A percentile compares a stretch with the other conserved stretches of the same genome.
These are phyloP conservation scores for Phytophthora kernoviae DNA, from an alignment of 352 stramenopile species.

Conservation along the genomic window DNA sequence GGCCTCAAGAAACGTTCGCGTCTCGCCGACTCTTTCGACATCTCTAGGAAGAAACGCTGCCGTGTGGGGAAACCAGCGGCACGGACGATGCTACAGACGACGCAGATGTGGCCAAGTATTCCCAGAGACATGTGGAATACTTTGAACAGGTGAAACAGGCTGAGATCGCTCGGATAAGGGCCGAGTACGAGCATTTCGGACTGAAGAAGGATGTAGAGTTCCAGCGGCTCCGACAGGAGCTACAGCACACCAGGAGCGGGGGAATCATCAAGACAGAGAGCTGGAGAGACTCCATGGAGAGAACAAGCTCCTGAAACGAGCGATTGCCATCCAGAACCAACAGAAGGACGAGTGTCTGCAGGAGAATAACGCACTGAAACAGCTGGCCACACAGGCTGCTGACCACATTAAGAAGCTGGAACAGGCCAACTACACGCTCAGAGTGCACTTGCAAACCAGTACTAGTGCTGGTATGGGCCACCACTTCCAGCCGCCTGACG, in stretches of 20 bases:
- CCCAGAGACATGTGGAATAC: slow-evolving; percentile 87
- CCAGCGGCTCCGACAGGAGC: slow-evolving; percentile 63
- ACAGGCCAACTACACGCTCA: slow-evolving; percentile 87
- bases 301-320: slow-evolving; percentile 86
- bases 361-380: slow-evolving; percentile 78
- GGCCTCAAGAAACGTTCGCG: slow-evolving; percentile 81
- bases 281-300: slow-evolving; percentile 70
- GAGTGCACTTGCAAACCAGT: slow-evolving; percentile 86
- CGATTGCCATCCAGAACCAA: slow-evolving; percentile 87
- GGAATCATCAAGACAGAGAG: slow-evolving; percentile 54
- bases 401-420: slow-evolving; percentile 89
- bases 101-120: slow-evolving; percentile 81
- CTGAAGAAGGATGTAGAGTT: slow-evolving; percentile 83
- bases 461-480: slow-evolving; percentile 42
- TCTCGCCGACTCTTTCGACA: slow-evolving; percentile 59
- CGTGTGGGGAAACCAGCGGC: slow-evolving; percentile 25
- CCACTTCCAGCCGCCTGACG: slow-evolving; percentile 61
- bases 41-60: slow-evolving; percentile 64
- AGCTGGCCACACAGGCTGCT: slow-evolving; percentile 72
- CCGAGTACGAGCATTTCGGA: slow-evolving; percentile 86
- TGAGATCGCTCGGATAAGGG: slow-evolving; percentile 75
- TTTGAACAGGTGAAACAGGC: slow-evolving; percentile 87
- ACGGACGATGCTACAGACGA: slow-evolving; percentile 30
- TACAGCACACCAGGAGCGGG: slow-evolving; percentile 49
- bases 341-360: slow-evolving; percentile 83